A percentile compares a stretch with the other conserved stretches of the same genome.
Evolutionary conservation across 2,329 filamentous ascomycete species (phyloP).

Genomic region (Diaporthe citriasiana): DNA sequence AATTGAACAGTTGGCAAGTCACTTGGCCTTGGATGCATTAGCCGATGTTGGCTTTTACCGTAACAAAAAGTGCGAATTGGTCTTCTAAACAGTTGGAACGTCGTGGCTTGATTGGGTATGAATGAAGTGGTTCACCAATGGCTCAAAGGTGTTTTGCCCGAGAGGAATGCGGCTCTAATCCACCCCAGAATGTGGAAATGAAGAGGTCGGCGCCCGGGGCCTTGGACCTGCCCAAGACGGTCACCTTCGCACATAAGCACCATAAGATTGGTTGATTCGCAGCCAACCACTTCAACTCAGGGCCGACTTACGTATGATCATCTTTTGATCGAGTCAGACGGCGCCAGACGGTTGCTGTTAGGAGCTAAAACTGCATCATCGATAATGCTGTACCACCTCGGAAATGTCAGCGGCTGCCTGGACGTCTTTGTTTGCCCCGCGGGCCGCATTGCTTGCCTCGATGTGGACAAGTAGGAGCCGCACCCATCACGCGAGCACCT

Average conservation of each 20-base stretch:
- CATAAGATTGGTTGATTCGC: neutral
- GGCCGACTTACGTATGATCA: neutral
- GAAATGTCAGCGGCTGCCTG: neutral
- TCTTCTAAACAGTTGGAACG: neutral
- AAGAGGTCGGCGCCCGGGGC: neutral
- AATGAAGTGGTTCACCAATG: too few relatives aligned
- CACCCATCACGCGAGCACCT: slow-evolving; percentile 3
- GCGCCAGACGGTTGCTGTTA: neutral
- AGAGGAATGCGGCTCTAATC: neutral
- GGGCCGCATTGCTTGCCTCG: neutral
- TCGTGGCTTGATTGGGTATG: neutral
- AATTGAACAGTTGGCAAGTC: too few relatives aligned
- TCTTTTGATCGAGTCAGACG: neutral
- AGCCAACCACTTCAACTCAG: neutral
- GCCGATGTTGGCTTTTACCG: neutral
- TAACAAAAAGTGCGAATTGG: too few relatives aligned
- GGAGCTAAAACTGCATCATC: neutral
- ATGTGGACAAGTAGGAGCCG: neutral
- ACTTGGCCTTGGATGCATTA: neutral
- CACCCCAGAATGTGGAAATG: neutral
- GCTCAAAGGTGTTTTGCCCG: neutral
- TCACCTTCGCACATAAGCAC: neutral
- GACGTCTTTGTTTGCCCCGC: neutral
- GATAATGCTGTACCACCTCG: neutral
- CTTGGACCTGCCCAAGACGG: neutral